Conservation (phyloP, 106 monocot species). For the Phalaenopsis equestris region DNA sequence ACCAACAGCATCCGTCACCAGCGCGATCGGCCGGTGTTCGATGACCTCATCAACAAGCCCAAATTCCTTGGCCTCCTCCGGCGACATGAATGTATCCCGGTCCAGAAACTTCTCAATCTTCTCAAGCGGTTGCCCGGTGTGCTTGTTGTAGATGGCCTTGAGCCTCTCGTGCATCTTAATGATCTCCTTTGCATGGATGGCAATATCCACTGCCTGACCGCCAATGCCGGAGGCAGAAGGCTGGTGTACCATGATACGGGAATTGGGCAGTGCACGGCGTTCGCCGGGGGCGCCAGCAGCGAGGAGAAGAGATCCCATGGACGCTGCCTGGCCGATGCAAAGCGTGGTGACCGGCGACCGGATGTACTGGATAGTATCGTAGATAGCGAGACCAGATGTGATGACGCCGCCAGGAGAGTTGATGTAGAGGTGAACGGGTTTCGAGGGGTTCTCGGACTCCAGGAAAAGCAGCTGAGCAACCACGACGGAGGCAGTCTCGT, state of each 20-base stretch:
- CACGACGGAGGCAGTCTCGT: constrained; percentile 73
- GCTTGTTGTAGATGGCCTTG: constrained; percentile 53
- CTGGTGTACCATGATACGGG: constrained; percentile 92
- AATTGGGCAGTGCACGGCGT: constrained; percentile 63
- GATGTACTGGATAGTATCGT: constrained; percentile 94
- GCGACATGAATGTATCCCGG: constrained; percentile 55
- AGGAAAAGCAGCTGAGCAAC: constrained; percentile 95
- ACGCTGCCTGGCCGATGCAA: constrained; percentile 72
- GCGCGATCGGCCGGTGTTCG: constrained; percentile 33
- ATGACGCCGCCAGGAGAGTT: constrained; percentile 95
- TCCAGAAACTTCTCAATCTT: constrained; percentile 53
- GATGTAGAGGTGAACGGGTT: constrained; percentile 80
- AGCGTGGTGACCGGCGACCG: constrained; percentile 77
- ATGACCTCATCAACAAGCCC: constrained; percentile 71
- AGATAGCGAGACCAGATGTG: constrained; percentile 85
- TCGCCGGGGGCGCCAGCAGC: constrained; percentile 54
- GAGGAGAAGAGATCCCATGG: constrained; percentile 71
- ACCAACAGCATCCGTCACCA: constrained; percentile 35
- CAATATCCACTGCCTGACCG: constrained; percentile 55
- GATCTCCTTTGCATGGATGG: constrained; percentile 71
- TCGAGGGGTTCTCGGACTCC: constrained; percentile 89
- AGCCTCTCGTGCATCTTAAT: constrained; percentile 64
- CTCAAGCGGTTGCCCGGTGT: constrained; percentile 37
- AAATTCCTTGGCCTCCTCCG: constrained; percentile 70
- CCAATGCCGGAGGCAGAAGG: constrained; percentile 40